phyloP scores from a whole-genome alignment of 129 eudicot genomes.

The Flaveria robusta region DNA sequence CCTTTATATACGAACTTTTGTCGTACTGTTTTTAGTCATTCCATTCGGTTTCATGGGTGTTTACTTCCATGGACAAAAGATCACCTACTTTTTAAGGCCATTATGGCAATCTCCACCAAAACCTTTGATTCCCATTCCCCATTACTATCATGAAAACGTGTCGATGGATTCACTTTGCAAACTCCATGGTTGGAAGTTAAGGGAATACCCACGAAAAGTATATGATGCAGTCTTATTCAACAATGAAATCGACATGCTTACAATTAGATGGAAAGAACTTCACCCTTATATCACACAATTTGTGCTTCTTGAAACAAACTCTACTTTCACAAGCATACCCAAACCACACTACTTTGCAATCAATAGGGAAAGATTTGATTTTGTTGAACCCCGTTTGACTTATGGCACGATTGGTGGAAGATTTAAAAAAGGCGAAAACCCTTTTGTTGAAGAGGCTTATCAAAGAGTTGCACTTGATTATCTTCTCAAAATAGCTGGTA shows the following conservation, averaged over 20 bases:
- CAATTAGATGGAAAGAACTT: constrained; percentile 70
- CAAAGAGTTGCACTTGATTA: constrained; percentile 70
- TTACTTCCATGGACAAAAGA: constrained; percentile 62
- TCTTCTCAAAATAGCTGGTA: constrained; percentile 64
- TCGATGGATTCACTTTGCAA: constrained; percentile 64
- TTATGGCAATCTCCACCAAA: constrained; percentile 81
- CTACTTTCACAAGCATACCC: constrained; percentile 71
- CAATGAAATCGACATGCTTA: constrained; percentile 77
- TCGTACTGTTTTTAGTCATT: constrained; percentile 43
- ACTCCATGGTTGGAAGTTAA: constrained; percentile 71
- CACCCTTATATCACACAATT: constrained; percentile 69
- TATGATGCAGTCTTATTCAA: constrained; percentile 73
- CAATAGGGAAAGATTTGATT: constrained; percentile 49
- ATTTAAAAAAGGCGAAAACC: constrained; percentile 65
- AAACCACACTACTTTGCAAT: constrained; percentile 57
- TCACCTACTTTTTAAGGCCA: constrained; percentile 66
- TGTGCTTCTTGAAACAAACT: constrained; percentile 70
- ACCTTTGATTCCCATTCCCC: constrained; percentile 57
- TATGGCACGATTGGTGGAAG: constrained; percentile 70
- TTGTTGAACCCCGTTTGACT: constrained; percentile 62
- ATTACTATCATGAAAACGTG: constrained; percentile 68
- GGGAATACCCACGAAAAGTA: constrained; percentile 68
- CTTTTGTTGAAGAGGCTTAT: constrained; percentile 77
- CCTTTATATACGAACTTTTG: constrained; percentile 43
- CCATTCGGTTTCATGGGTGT: constrained; percentile 48